phyloP scores from a whole-genome alignment of 202 grass and related monocot species.

The Elaeis oleifera region DNA sequence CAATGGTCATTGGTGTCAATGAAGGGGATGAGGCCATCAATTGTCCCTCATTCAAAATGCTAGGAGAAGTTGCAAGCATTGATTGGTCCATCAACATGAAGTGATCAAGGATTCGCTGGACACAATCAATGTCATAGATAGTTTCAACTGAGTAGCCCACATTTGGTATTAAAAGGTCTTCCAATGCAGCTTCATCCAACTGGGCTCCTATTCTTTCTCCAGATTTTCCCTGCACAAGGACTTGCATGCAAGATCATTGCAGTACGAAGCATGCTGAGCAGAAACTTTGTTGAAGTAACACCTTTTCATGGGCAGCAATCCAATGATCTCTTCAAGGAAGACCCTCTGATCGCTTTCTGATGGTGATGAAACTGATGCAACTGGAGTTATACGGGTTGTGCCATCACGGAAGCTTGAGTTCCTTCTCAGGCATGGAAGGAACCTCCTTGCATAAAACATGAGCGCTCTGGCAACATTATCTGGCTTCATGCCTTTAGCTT shows the following conservation, averaged over 20 bases:
- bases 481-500: background rate
- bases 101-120: slow-evolving; percentile 2
- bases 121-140: background rate
- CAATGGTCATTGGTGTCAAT: background rate
- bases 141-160: background rate
- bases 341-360: background rate
- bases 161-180: background rate
- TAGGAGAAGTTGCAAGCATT: background rate
- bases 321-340: background rate
- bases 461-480: background rate
- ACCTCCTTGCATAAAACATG: background rate
- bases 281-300: slow-evolving; percentile 1
- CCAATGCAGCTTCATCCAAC: background rate
- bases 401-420: background rate
- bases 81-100: background rate
- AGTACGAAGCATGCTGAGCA: background rate
- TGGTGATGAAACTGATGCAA: background rate
- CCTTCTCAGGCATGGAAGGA: background rate
- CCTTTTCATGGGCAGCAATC: background rate
- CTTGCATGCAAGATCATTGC: background rate
- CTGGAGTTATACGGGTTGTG: background rate
- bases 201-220: background rate
- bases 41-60: background rate
- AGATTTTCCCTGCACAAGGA: slow-evolving; percentile 3
- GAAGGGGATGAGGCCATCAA: background rate